These are phyloP conservation scores for Saturnispora quitensis DNA, from an alignment of 805 yeast genomes.

Conservation along the genomic window DNA sequence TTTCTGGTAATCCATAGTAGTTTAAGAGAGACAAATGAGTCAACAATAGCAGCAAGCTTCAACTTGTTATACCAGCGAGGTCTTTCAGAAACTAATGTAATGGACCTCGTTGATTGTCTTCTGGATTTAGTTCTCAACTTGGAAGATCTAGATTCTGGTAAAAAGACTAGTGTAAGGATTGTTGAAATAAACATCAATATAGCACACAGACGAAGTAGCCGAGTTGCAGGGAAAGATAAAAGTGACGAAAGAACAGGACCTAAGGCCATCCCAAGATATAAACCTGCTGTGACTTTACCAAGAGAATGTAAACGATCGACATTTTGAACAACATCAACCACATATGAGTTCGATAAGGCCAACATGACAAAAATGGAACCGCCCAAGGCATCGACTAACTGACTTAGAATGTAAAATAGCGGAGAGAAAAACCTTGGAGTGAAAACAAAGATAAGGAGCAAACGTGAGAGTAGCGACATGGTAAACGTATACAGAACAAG, in stretches of 20 bases:
- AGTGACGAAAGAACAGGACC: slow-evolving; percentile 57
- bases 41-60: slow-evolving; percentile 9
- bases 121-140: slow-evolving; percentile 47
- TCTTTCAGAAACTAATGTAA: background rate
- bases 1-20: slow-evolving; percentile 42
- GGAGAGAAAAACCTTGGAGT: slow-evolving; percentile 27
- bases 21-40: slow-evolving; percentile 26
- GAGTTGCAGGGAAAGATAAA: slow-evolving; percentile 15
- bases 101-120: slow-evolving; percentile 13
- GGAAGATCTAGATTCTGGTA: slow-evolving; percentile 59
- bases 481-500: slow-evolving; percentile 30
- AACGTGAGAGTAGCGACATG: slow-evolving; percentile 13
- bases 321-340: slow-evolving; percentile 64
- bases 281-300: slow-evolving; percentile 49
- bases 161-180: slow-evolving; percentile 28
- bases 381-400: slow-evolving; percentile 39
- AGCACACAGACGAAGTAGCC: slow-evolving; percentile 26
- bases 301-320: slow-evolving; percentile 47
- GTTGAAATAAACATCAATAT: slow-evolving; percentile 27
- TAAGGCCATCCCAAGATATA: slow-evolving; percentile 50
- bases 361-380: slow-evolving; percentile 55
- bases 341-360: slow-evolving; percentile 57
- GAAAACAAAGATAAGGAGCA: slow-evolving; percentile 14
- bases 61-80: slow-evolving; percentile 7
- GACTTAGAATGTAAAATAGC: slow-evolving; percentile 33